Evolutionary conservation across 2,329 filamentous ascomycete genomes (phyloP), one percentile per base, ranked within the genome.

Genomic region (Aureobasidium melanogenum): DNA sequence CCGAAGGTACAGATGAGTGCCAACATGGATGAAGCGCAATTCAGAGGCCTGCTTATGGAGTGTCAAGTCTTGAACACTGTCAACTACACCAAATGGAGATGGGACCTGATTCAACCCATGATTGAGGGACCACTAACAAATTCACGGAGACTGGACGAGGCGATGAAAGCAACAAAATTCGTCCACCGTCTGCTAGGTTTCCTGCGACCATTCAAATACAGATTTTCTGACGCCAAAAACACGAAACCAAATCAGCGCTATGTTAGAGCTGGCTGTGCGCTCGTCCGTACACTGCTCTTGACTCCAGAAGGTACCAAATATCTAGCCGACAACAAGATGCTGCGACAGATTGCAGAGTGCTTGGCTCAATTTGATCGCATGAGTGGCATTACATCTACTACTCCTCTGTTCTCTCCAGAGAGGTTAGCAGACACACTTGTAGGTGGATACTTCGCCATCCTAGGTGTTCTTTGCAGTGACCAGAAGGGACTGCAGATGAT

Each of bases 21-120:
- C 58, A 76, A 81, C 28, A 73, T 88, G 75, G 85, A 88, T 65
- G 84, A 87, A 67, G 79, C 79, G 1, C 80, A 82, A 60, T 88
- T 88, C 67, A 79, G 84, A 44, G 80, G 79, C 60, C 76, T 84
- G 30, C 81, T 88, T 69, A 72, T 91, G 19, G 89, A 97, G 63
- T 94, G 90, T 4, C 86, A 91, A 60, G 91, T 99, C 2, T 78
- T 97, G 48, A 89, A 88, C 64, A 94, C 89, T 63, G 91, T 91
- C 64, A 97, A 96, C 67, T 96, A 89, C 69, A 80, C 85, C 41
- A 99, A 99, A 72, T 99, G 94, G 94, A 93, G 96, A 71, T 99
- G 95, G 94, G 91, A 96, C 64, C 79, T 96, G 39, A 91, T 99
- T 44, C 82, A 92, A 62, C 88, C 87, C 67, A 86, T 97, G 57